Evolutionary conservation across 169 alveolate genomes (phyloP).

Genomic region (Plasmodium coatneyi): DNA sequence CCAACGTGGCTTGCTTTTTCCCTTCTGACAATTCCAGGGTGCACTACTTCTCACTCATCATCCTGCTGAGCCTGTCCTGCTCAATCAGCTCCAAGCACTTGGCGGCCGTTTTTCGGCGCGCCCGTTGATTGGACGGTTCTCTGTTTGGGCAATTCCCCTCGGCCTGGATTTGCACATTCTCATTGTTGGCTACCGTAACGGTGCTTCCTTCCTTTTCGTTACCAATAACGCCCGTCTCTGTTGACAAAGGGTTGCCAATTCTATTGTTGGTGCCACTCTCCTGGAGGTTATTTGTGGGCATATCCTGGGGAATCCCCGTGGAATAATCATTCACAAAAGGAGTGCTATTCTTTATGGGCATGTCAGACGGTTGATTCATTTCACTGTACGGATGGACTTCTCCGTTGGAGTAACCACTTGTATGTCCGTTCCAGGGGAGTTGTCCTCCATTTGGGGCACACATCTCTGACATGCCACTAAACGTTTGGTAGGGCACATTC

Average conservation of each 20-base stretch:
- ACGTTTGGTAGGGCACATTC: background rate
- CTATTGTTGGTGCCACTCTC: background rate
- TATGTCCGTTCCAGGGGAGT: background rate
- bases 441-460: background rate
- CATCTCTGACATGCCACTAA: background rate
- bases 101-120: constrained; percentile 69
- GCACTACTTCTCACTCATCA: constrained; percentile 24
- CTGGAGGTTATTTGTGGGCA: background rate
- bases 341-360: background rate
- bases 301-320: background rate
- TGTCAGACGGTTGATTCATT: background rate
- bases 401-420: constrained; percentile 4
- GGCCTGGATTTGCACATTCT: background rate
- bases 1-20: background rate
- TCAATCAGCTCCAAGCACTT: constrained; percentile 71
- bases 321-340: constrained; percentile 1
- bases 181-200: background rate
- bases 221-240: background rate
- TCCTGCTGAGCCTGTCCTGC: constrained; percentile 51
- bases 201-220: constrained; percentile 15
- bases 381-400: background rate
- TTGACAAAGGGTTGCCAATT: background rate
- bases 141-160: constrained; percentile 6
- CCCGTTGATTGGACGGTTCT: constrained; percentile 60
- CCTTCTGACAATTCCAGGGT: background rate